These are phyloP conservation scores for Neurospora sp. DNA, from an alignment of 495 filamentous ascomycete genomes.

Conservation along the genomic window DNA sequence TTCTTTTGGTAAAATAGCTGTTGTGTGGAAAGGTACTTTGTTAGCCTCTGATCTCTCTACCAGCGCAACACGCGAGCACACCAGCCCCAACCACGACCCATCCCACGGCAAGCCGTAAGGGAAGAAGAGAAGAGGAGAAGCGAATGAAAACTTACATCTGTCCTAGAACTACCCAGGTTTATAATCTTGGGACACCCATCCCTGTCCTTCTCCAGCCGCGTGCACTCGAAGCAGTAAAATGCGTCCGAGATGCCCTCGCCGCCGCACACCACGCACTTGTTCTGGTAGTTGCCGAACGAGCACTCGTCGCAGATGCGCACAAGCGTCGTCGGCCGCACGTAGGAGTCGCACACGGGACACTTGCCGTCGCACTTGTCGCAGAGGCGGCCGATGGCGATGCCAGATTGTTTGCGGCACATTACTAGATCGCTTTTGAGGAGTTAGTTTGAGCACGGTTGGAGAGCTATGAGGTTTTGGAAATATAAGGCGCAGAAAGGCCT, in stretches of 20 bases:
- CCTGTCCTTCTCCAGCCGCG: conserved; percentile 89
- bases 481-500: neutral
- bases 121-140: neutral
- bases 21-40: neutral
- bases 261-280: conserved; percentile 98
- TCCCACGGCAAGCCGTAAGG: neutral
- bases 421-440: conserved; percentile 69
- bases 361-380: conserved; percentile 99
- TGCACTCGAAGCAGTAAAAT: conserved; percentile 99
- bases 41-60: conserved; percentile 14
- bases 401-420: conserved; percentile 98
- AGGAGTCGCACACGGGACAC: conserved; percentile 97
- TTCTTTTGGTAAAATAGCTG: conserved; percentile 46
- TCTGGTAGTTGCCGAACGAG: conserved; percentile 99
- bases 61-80: neutral
- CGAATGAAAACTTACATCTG: conserved; percentile 57
- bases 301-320: conserved; percentile 99
- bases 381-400: conserved; percentile 95
- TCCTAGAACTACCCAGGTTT: conserved; percentile 88
- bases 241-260: conserved; percentile 98
- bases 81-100: neutral
- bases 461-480: neutral
- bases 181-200: conserved; percentile 99
- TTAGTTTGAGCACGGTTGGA: neutral
- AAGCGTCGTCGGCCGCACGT: conserved; percentile 94